Evolutionary conservation across 2,329 filamentous ascomycete species (phyloP).

Genomic region (Monosporascus sp.): DNA sequence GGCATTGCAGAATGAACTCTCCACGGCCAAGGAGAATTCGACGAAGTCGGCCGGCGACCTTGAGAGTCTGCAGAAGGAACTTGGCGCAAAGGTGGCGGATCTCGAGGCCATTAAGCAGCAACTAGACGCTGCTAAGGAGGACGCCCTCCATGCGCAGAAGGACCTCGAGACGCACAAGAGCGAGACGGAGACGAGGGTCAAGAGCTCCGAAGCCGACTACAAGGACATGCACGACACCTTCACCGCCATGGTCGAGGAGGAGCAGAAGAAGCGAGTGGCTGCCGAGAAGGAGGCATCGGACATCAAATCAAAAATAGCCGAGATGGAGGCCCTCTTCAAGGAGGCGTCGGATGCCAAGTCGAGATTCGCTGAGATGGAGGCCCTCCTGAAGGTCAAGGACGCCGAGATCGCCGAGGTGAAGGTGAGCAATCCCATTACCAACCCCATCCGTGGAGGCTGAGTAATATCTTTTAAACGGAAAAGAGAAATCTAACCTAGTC

Average conservation of each 20-base stretch:
- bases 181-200: conserved; percentile 45
- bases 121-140: conserved; percentile 32
- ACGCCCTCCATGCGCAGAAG: conserved; percentile 39
- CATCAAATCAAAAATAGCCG: conserved; percentile 26
- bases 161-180: conserved; percentile 49
- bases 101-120: conserved; percentile 36
- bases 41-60: conserved; percentile 22
- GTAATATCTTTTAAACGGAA: conserved; percentile 1
- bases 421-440: conserved; percentile 30
- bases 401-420: conserved; percentile 58
- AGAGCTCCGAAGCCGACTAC: conserved; percentile 56
- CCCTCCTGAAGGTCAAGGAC: conserved; percentile 49
- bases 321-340: conserved; percentile 31
- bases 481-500: conserved; percentile 8
- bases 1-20: conserved; percentile 28
- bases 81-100: conserved; percentile 27
- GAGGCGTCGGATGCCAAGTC: conserved; percentile 25
- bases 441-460: not conserved
- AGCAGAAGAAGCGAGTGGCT: conserved; percentile 34
- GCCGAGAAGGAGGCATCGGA: conserved; percentile 26
- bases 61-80: conserved; percentile 21
- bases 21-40: conserved; percentile 30
- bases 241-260: conserved; percentile 55
- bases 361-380: conserved; percentile 31
- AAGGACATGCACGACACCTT: conserved; percentile 59